Evolutionary conservation across 176 grass and related monocot genomes (phyloP).

Genomic region (Musa beccarii): DNA sequence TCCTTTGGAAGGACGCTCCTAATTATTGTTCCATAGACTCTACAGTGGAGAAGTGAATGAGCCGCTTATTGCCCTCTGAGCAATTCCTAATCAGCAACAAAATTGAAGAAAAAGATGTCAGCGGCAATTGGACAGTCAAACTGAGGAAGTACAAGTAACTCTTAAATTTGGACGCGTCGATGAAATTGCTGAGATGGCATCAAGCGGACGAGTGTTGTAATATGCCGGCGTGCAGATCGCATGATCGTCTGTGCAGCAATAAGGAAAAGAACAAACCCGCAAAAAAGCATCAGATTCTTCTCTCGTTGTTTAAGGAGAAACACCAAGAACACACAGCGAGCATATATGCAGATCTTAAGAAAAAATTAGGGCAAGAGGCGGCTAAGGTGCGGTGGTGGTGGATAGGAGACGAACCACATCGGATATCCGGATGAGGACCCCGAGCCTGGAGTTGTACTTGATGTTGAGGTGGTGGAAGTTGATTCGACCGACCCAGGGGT

Average conservation of each 20-base stretch:
- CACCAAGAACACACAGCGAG: not conserved
- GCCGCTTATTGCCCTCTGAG: slow-evolving; percentile 79
- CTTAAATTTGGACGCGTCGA: slow-evolving; percentile 38
- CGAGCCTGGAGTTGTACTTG: slow-evolving; percentile 75
- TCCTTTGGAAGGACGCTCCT: slow-evolving; percentile 88
- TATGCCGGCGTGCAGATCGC: slow-evolving; percentile 90
- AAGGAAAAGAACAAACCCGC: not conserved
- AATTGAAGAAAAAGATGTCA: not conserved
- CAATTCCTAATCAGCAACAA: slow-evolving; percentile 66
- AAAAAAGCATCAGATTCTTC: not conserved
- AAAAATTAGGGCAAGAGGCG: not conserved
- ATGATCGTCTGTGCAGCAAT: slow-evolving; percentile 52
- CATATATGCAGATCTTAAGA: not conserved
- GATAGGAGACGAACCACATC: slow-evolving; percentile 35
- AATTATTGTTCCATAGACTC: slow-evolving; percentile 86
- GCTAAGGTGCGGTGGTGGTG: not conserved
- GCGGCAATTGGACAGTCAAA: slow-evolving; percentile 1
- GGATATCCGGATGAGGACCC: slow-evolving; percentile 79
- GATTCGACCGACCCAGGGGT: slow-evolving; percentile 40
- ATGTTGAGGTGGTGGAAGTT: slow-evolving; percentile 92
- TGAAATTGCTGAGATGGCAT: slow-evolving; percentile 97
- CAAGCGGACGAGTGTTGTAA: slow-evolving; percentile 83
- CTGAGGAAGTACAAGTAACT: not conserved
- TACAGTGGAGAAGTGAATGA: slow-evolving; percentile 97
- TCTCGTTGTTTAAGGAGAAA: too few relatives aligned